Base-by-base conservation (phyloP, 164 flowering plant species). In the Annona squamosa region DNA sequence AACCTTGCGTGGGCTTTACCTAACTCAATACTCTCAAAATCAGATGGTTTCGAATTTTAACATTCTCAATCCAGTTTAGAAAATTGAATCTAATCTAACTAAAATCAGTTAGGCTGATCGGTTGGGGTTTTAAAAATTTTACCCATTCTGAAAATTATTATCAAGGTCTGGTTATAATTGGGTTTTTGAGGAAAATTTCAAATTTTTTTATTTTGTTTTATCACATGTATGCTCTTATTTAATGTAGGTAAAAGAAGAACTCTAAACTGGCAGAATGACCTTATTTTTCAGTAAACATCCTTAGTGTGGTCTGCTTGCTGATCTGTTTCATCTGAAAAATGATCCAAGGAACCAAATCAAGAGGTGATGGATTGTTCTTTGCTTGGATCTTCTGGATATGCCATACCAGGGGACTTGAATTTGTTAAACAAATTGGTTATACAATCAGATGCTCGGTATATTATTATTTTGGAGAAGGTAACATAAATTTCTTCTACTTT, bases 391-490 rank as follows among this genome's bases (percentile, higher is more conserved):
- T 87, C 97, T 65, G 99, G 99, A 41, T 76, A 91, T 81, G 81
- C 89, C 43, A 91, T 96, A 68, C 81, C 91, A n/a, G 98, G 97
- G 9, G 96, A 93, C 81, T 78, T 92, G 77, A 81, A 79, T 76
- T 71, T 86, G 81, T 57, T 96, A 17, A 86, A 87, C 74, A 83
- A 74, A 16, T 72, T 89, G 81, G 61, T 78, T 47, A 81, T 96
- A 77, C 84, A 76, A 65, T 86, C 95, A 46, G 97, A 93, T 84
- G 98, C 98, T 6, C 85, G 93, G 67, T 96, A 93, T 69, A 90
- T 96, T 44, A 84, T 93, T 26, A 82, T 93, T 43, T 90, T 96
- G 68, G 99, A 96, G 78, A 96, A 96, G 97, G 98, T 95, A 79
- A n/a, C 43, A 65, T 44, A 17, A 48, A 71, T 17, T 0, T 44